Evolutionary conservation across 495 filamentous ascomycete genomes (phyloP).

Genomic region (Cercophora scortea): DNA sequence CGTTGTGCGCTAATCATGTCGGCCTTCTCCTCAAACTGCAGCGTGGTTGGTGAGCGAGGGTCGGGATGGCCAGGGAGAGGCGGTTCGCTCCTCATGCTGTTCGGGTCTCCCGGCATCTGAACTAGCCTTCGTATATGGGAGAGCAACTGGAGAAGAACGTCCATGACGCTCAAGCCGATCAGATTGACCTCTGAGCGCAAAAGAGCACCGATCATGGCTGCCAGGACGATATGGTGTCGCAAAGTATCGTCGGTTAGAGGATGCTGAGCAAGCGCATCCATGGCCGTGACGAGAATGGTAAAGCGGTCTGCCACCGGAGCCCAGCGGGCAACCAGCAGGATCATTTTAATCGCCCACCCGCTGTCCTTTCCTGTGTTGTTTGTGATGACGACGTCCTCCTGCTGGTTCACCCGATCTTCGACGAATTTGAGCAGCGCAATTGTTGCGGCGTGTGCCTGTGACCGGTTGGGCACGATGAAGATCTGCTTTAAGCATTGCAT

Average conservation of each 20-base stretch:
- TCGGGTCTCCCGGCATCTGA: constrained; percentile 49
- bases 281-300: constrained; percentile 70
- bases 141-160: constrained; percentile 74
- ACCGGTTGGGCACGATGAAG: constrained; percentile 65
- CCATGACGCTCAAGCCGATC: constrained; percentile 90
- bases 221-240: constrained; percentile 60
- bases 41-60: constrained; percentile 14
- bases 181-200: constrained; percentile 82
- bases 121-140: constrained; percentile 69
- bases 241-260: constrained; percentile 58
- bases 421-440: constrained; percentile 64
- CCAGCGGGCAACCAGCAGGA: constrained; percentile 71
- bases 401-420: constrained; percentile 44
- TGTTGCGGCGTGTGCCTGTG: constrained; percentile 69
- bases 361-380: constrained; percentile 29
- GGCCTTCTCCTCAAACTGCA: constrained; percentile 18
- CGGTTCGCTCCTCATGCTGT: constrained; percentile 26
- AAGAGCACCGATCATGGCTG: constrained; percentile 69
- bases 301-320: constrained; percentile 88
- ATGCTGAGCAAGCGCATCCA: constrained; percentile 62
- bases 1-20: constrained; percentile 22
- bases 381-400: constrained; percentile 34
- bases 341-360: constrained; percentile 73
- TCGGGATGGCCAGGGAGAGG: constrained; percentile 18
- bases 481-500: constrained; percentile 75